Evolutionary conservation across 257 asterid species (phyloP).

Genomic region (Solanum virginianum): DNA sequence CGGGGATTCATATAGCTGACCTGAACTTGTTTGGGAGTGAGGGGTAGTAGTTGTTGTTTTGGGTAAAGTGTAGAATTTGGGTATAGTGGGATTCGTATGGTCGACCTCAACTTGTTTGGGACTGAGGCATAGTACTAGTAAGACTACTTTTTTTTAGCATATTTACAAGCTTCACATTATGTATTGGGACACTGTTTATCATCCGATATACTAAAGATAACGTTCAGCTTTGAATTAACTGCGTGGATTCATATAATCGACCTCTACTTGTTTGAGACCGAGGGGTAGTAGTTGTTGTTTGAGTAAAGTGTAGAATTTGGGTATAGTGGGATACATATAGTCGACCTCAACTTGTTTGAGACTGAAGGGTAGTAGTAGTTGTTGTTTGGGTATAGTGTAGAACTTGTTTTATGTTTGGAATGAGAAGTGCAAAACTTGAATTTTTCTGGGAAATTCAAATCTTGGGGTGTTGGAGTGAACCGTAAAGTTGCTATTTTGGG

Average conservation of each 20-base stretch:
- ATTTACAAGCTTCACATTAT: no score
- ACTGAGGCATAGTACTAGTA: not conserved
- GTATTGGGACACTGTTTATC: no score
- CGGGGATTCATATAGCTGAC: not conserved
- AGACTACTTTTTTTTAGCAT: no score
- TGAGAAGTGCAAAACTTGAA: conserved; percentile 9
- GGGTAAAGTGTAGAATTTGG: no score
- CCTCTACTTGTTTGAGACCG: no score
- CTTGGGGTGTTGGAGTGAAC: conserved; percentile 4
- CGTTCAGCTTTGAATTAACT: no score
- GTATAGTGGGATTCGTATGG: no score
- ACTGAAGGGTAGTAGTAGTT: not conserved
- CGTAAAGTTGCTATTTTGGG: conserved; percentile 1
- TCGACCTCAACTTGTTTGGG: not conserved
- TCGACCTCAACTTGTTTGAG: not conserved
- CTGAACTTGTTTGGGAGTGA: not conserved
- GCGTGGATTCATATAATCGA: not conserved
- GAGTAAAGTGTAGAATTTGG: no score
- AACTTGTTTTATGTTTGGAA: not conserved
- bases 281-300: no score
- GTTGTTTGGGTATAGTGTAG: not conserved
- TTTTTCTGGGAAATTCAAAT: conserved; percentile 3
- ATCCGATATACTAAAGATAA: no score
- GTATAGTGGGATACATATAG: no score
- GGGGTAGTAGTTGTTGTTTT: not conserved